Percentiles rank a stretch among this genome's conserved stretches.
Conservation (phyloP, 2,329 filamentous ascomycete species). For the Tolypocladium cylindrosporum region DNA sequence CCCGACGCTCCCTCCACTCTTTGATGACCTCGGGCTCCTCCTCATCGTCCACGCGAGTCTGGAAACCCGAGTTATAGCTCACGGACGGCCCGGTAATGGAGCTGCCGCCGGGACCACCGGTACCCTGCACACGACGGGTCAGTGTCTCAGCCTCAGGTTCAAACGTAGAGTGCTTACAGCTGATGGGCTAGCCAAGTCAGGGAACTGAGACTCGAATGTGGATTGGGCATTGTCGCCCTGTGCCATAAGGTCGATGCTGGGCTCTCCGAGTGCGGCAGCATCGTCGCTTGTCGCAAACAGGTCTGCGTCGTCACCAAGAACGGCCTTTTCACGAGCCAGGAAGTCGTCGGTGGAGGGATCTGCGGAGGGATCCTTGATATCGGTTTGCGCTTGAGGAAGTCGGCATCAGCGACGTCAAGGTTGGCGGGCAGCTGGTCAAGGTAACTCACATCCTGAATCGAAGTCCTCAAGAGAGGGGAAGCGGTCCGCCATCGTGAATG, state of each 20-base stretch:
- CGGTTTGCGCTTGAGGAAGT: conserved; percentile 51
- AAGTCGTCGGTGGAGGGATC: conserved; percentile 68
- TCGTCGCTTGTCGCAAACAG: conserved; percentile 78
- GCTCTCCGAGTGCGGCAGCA: conserved; percentile 51
- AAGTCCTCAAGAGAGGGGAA: conserved; percentile 76
- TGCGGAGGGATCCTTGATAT: conserved; percentile 46
- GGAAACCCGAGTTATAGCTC: conserved; percentile 52
- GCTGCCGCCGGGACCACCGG: conserved; percentile 16
- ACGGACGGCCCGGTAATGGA: conserved; percentile 64
- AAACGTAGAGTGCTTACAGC: conserved; percentile 17
- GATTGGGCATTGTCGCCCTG: conserved; percentile 45
- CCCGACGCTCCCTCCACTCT: conserved; percentile 86
- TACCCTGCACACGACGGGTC: conserved; percentile 14
- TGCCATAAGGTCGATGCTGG: conserved; percentile 62
- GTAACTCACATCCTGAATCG: conserved; percentile 48
- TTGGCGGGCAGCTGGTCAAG: neutral
- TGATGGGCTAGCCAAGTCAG: conserved; percentile 51
- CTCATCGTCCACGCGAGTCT: conserved; percentile 53
- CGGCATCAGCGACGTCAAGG: conserved; percentile 8
- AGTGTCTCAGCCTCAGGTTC: neutral
- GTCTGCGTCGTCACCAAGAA: conserved; percentile 84
- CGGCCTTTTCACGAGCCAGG: conserved; percentile 79
- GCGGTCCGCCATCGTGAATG: conserved; percentile 59
- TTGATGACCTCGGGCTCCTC: conserved; percentile 82
- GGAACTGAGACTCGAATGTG: conserved; percentile 81